Conservation (phyloP, 257 asterid genomes). For the Echites panduratus region DNA sequence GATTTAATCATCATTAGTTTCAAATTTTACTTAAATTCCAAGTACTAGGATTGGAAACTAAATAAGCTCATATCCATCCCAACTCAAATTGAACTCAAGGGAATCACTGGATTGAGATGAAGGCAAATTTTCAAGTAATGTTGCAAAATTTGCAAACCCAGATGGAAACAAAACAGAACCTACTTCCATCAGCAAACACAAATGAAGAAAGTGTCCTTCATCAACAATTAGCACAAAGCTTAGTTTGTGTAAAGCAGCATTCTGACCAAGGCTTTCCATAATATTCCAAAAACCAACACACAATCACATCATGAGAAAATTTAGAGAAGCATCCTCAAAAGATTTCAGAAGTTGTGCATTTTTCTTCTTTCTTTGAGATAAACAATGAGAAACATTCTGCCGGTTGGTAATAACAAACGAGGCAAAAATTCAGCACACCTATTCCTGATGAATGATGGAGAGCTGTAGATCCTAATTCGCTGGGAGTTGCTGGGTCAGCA, state of each 20-base stretch:
- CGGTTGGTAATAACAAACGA: not conserved
- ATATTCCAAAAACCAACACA: not conserved
- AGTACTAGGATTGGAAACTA: not conserved
- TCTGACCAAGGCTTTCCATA: not conserved
- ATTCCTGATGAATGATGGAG: slow-evolving; percentile 84
- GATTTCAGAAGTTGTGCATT: not conserved
- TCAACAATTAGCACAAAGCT: not conserved
- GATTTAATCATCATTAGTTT: not conserved
- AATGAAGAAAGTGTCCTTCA: not conserved
- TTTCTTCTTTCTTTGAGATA: not conserved
- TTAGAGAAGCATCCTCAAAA: not conserved
- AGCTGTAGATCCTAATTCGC: slow-evolving; percentile 81
- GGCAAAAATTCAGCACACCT: slow-evolving; percentile 36
- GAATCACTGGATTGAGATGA: not conserved
- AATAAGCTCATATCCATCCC: not conserved
- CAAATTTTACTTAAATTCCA: not conserved
- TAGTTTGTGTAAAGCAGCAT: not conserved
- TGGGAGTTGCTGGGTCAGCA: slow-evolving; percentile 78
- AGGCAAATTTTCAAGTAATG: not conserved
- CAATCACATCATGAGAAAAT: not conserved
- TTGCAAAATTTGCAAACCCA: not conserved
- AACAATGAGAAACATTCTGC: not conserved
- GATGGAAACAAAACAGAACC: not conserved
- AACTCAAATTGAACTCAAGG: not conserved
- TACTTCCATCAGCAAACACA: not conserved